Evolutionary conservation across 202 grass and related monocot species (phyloP).

Genomic region (Carex arenaria): DNA sequence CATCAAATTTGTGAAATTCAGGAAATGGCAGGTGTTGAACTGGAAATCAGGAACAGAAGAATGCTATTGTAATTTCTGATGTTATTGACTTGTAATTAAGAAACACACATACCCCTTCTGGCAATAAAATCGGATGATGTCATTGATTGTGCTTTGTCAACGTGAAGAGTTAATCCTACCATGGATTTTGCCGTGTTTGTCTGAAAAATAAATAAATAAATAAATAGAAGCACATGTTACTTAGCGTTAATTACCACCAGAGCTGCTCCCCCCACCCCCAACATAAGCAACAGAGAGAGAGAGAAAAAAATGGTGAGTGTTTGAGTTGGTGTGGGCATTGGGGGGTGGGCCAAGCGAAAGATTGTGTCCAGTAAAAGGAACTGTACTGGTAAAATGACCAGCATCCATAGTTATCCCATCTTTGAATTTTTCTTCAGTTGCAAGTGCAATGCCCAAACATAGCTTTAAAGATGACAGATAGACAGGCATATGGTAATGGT

Average conservation of each 20-base stretch:
- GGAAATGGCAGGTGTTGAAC: constrained; percentile 15
- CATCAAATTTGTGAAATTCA: constrained; percentile 40
- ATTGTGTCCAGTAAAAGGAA: neutral
- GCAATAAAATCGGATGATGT: constrained; percentile 71
- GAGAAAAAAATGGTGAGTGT: neutral
- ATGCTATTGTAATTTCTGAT: neutral
- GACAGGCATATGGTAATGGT: neutral
- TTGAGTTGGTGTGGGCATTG: neutral
- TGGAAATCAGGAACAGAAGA: neutral
- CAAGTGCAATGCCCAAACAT: neutral
- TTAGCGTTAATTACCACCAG: neutral
- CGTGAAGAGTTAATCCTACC: constrained; percentile 65
- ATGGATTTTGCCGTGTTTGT: constrained; percentile 74
- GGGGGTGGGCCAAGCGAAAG: neutral
- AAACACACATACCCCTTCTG: constrained; percentile 58
- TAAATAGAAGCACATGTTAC: neutral
- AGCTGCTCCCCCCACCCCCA: neutral
- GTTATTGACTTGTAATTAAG: neutral
- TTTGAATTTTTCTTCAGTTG: neutral
- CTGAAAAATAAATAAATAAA: constrained; percentile 36
- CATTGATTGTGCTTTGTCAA: constrained; percentile 78
- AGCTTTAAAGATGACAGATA: neutral
- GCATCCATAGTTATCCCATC: neutral
- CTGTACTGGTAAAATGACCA: neutral
- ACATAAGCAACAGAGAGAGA: neutral